Evolutionary conservation across 352 stramenopile genomes (phyloP).

Genomic region (Pythium coloratum): DNA sequence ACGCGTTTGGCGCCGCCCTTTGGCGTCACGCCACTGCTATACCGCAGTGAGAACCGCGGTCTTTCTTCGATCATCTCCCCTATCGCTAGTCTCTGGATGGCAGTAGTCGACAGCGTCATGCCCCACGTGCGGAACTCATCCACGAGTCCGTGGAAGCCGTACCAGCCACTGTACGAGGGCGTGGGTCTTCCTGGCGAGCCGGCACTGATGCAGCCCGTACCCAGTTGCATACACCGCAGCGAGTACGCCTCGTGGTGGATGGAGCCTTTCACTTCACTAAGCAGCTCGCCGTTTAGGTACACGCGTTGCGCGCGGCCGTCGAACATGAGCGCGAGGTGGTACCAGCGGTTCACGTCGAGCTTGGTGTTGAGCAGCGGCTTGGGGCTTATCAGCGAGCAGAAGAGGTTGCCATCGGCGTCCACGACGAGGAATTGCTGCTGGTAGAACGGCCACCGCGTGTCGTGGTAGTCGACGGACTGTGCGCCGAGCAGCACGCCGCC

Average conservation of each 20-base stretch:
- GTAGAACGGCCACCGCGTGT: conserved; percentile 34
- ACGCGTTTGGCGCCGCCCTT: conserved; percentile 1
- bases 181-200: conserved; percentile 38
- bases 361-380: conserved; percentile 37
- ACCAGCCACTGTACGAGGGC: conserved; percentile 59
- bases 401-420: conserved; percentile 36
- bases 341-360: conserved; percentile 54
- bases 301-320: conserved; percentile 37
- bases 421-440: conserved; percentile 47
- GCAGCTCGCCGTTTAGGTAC: conserved; percentile 58
- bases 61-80: conserved; percentile 3
- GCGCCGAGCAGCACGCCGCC: conserved; percentile 41
- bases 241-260: conserved; percentile 34
- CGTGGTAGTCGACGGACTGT: conserved; percentile 33
- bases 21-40: not conserved
- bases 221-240: conserved; percentile 48
- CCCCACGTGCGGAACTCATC: conserved; percentile 22
- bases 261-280: conserved; percentile 20
- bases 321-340: conserved; percentile 64
- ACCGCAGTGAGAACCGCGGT: conserved; percentile 10
- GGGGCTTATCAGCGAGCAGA: conserved; percentile 39
- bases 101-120: conserved; percentile 1
- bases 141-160: conserved; percentile 61
- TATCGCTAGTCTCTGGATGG: conserved; percentile 6
- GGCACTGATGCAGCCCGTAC: conserved; percentile 58